Base-by-base conservation (phyloP, 2,329 filamentous ascomycete species). In the Sarocladium brachiariae region DNA sequence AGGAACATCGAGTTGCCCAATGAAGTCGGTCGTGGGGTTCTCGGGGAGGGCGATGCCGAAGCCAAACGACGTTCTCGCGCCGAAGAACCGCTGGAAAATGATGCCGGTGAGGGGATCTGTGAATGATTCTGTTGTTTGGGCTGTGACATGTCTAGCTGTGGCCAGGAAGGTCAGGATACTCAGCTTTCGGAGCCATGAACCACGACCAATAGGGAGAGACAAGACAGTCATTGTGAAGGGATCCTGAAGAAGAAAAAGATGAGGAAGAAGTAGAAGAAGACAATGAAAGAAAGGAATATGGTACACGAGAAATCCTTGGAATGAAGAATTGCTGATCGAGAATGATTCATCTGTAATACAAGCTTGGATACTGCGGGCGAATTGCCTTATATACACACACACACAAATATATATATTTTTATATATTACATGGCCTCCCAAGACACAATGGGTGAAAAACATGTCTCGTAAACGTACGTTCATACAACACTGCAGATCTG, bases 21-120 rank as follows among this genome's bases (percentile, higher is more conserved):
- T 48, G 27, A 48, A 48, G 45, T 48, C 45, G 4, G 45, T 48
- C 4, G 25, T 19, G 11, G 45, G 45, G 45, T 48, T 48, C 55
- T 64, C 55, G 0, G 68, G 71, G 1, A 76, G 63, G 5, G 72
- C 70, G 43, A 76, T 64, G 52, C 66, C 72, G 45, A 75, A 67
- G 8, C 54, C 63, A 53, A 67, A 74, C 19, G 62, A 62, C 1
- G 69, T 69, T 18, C 59, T 51, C 23, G 68, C 63, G 27, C 68
- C 67, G 51, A 70, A 65, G 57, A 70, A 70, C 18, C 64, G 61
- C 56, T 70, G 61, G 57, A 70, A 67, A 1, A 55, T 52, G 25
- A 70, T 63, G 9, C 63, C 64, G 0, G 65, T 68, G 4, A 54
- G 49, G 14, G 61, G 61, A 39, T 70, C 66, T 23, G 57, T 59